A percentile compares a stretch with the other conserved stretches of the same genome.
Conservation (phyloP, 129 eudicot genomes). For the Erigeron canadensis region DNA sequence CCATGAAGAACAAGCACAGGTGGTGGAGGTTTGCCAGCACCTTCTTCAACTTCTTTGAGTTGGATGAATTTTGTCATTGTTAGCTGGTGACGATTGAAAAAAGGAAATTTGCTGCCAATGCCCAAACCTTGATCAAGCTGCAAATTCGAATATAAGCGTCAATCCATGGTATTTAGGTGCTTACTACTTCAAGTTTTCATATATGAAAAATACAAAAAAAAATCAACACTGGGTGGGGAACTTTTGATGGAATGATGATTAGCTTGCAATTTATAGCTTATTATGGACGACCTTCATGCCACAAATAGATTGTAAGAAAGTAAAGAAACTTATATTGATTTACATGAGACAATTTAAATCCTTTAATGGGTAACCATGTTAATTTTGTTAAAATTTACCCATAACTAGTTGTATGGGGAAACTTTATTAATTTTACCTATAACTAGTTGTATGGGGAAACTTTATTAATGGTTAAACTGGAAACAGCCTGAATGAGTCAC, state of each 20-base stretch:
- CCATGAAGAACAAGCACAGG: conserved; percentile 94
- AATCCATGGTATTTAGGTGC: neutral
- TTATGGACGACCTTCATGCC: neutral
- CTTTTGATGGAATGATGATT: neutral
- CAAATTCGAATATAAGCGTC: neutral
- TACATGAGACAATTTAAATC: neutral
- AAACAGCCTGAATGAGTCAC: neutral
- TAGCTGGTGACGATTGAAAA: conserved; percentile 87
- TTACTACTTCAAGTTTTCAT: conserved; percentile 4
- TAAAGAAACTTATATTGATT: neutral
- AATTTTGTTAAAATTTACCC: neutral
- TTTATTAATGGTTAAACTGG: neutral
- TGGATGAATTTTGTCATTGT: conserved; percentile 71
- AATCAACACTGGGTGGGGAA: neutral
- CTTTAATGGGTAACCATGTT: neutral
- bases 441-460: neutral
- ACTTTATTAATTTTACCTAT: neutral
- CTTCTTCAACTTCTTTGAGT: conserved; percentile 77
- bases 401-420: neutral
- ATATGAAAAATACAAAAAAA: no score
- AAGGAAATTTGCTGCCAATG: conserved; percentile 79
- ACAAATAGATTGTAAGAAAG: neutral
- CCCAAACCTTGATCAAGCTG: conserved; percentile 96
- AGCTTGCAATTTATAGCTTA: neutral
- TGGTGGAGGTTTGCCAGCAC: conserved; percentile 90